A percentile compares a stretch with the other conserved stretches of the same genome.
Evolutionary conservation across 306 rosid species (phyloP).

Genomic region (Lathyrus tuberosus): DNA sequence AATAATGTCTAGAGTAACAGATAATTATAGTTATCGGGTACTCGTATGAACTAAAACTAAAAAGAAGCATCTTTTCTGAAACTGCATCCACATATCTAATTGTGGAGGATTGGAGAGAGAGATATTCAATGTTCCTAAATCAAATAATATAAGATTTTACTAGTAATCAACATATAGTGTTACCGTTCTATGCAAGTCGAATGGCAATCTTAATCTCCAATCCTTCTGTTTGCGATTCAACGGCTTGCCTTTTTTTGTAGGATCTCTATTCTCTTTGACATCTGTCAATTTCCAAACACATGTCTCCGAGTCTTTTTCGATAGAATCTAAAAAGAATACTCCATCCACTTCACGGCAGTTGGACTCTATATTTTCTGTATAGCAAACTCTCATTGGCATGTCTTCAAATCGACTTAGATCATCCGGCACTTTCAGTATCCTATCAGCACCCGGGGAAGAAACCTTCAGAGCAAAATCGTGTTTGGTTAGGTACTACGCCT

Average conservation of each 20-base stretch:
- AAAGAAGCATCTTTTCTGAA: conserved; percentile 32
- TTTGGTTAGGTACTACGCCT: conserved; percentile 21
- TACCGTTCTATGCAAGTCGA: conserved; percentile 63
- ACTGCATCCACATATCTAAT: conserved; percentile 20
- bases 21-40: conserved; percentile 5
- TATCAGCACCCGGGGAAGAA: conserved; percentile 91
- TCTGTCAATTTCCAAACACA: conserved; percentile 92
- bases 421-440: conserved; percentile 80
- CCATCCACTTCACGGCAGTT: conserved; percentile 57
- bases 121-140: conserved; percentile 31
- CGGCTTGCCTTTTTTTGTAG: conserved; percentile 75
- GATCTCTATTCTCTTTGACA: conserved; percentile 81
- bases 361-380: conserved; percentile 55
- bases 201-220: conserved; percentile 88
- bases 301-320: conserved; percentile 58
- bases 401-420: conserved; percentile 75
- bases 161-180: conserved; percentile 59
- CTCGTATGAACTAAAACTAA: conserved; percentile 1
- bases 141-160: conserved; percentile 40
- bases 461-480: conserved; percentile 56
- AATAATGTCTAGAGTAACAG: background rate
- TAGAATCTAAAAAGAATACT: conserved; percentile 62
- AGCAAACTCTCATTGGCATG: conserved; percentile 75
- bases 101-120: background rate
- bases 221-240: conserved; percentile 77